Percentiles rank a stretch among this genome's conserved stretches.
These are phyloP conservation scores for Aspergillus nidulans DNA, from an alignment of 495 filamentous ascomycete species.

Conservation along the genomic window DNA sequence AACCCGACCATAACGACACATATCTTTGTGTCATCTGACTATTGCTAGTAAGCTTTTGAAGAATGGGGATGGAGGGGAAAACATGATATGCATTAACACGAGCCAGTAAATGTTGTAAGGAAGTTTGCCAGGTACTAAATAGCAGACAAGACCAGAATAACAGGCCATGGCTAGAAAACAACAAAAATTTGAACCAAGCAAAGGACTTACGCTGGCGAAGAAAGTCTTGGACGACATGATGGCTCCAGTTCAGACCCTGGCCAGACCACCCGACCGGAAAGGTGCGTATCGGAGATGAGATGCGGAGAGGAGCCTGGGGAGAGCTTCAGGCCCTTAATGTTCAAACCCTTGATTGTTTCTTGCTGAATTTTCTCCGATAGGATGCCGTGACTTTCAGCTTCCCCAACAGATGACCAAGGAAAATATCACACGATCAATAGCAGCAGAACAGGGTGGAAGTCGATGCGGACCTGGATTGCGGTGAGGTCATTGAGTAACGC, in stretches of 20 bases:
- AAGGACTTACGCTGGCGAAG: slow-evolving; percentile 31
- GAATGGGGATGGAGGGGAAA: neutral
- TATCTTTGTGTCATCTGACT: slow-evolving; percentile 92
- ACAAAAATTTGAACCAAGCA: too few species aligned
- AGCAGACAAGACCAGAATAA: too few species aligned
- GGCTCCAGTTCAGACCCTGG: neutral
- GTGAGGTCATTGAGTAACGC: slow-evolving; percentile 24
- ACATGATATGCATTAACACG: too few species aligned
- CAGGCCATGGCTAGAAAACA: too few species aligned
- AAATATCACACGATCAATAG: slow-evolving; percentile 17
- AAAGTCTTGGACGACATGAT: slow-evolving; percentile 14
- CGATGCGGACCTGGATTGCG: slow-evolving; percentile 15
- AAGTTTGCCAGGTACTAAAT: too few species aligned
- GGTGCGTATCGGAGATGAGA: neutral
- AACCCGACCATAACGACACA: slow-evolving; percentile 99
- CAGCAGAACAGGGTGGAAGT: slow-evolving; percentile 18
- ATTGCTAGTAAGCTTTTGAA: slow-evolving; percentile 19
- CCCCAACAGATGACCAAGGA: slow-evolving; percentile 1
- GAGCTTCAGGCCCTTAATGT: neutral
- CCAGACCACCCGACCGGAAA: slow-evolving; percentile 2
- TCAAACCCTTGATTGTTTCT: neutral
- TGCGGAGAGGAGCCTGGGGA: neutral
- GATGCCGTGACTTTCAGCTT: neutral
- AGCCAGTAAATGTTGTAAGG: too few species aligned
- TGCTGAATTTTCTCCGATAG: neutral